These are phyloP conservation scores for Lichina pygmaea DNA, from an alignment of 495 filamentous ascomycete species.

Conservation along the genomic window DNA sequence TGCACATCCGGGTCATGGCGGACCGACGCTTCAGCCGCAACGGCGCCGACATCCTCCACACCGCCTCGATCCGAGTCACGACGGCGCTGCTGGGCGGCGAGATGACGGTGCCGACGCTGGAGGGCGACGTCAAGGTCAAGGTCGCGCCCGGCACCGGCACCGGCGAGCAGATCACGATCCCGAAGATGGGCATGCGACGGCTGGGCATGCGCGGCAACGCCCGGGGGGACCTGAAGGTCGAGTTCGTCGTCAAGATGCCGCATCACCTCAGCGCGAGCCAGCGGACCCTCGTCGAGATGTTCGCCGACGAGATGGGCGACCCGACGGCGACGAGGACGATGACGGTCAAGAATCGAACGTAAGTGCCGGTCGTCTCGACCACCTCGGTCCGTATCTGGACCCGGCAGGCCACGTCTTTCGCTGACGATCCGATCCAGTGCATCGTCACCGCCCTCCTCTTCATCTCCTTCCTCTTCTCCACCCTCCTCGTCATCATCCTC, in stretches of 20 bases:
- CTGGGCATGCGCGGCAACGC: constrained; percentile 22
- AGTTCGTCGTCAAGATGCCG: constrained; percentile 87
- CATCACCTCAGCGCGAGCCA: constrained; percentile 78
- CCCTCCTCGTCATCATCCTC: not conserved
- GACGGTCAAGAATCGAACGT: constrained; percentile 24
- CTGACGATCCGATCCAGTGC: not conserved
- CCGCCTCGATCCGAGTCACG: constrained; percentile 69
- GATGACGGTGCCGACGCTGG: constrained; percentile 66
- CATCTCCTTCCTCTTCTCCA: not conserved
- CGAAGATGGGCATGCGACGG: constrained; percentile 80
- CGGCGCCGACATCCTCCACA: constrained; percentile 78
- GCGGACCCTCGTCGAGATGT: constrained; percentile 72
- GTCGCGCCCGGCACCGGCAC: constrained; percentile 77
- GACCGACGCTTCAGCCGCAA: constrained; percentile 67
- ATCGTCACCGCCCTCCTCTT: not conserved
- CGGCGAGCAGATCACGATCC: constrained; percentile 65
- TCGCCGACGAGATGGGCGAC: constrained; percentile 84
- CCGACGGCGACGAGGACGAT: constrained; percentile 79
- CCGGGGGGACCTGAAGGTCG: constrained; percentile 66
- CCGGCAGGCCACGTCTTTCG: not conserved
- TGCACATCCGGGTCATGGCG: constrained; percentile 54
- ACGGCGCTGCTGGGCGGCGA: constrained; percentile 83
- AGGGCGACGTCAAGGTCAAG: constrained; percentile 67
- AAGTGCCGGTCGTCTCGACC: constrained; percentile 7
- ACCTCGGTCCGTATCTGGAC: not conserved